Evolutionary conservation across 2,329 filamentous ascomycete species (phyloP).

Genomic region (Didymella exigua): DNA sequence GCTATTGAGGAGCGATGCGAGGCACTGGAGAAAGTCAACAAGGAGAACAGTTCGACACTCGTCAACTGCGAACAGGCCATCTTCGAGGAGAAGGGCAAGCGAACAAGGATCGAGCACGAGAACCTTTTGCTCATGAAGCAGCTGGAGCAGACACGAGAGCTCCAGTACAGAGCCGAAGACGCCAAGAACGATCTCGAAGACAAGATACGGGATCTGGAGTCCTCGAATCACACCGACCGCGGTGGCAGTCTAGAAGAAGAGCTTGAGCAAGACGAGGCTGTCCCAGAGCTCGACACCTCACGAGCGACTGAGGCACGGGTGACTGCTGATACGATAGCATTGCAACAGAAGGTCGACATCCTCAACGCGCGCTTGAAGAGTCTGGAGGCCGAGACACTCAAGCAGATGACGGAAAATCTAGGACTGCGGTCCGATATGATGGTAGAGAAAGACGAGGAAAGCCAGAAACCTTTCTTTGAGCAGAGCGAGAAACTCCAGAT

Average conservation of each 20-base stretch:
- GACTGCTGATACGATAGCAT: slow-evolving; percentile 43
- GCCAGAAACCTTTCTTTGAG: slow-evolving; percentile 47
- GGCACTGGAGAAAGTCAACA: slow-evolving; percentile 56
- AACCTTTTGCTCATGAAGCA: slow-evolving; percentile 54
- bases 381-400: slow-evolving; percentile 49
- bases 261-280: slow-evolving; percentile 41
- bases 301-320: slow-evolving; percentile 32
- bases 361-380: slow-evolving; percentile 44
- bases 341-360: slow-evolving; percentile 50
- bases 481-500: slow-evolving; percentile 48
- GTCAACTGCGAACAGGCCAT: slow-evolving; percentile 59
- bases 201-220: slow-evolving; percentile 51
- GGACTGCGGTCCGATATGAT: slow-evolving; percentile 47
- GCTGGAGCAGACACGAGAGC: slow-evolving; percentile 54
- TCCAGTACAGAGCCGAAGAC: slow-evolving; percentile 56
- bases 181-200: slow-evolving; percentile 55
- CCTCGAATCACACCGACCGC: slow-evolving; percentile 35
- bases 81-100: slow-evolving; percentile 56
- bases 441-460: slow-evolving; percentile 43
- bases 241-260: slow-evolving; percentile 50
- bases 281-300: slow-evolving; percentile 30
- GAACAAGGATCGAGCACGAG: slow-evolving; percentile 56
- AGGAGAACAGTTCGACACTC: slow-evolving; percentile 57
- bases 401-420: slow-evolving; percentile 50
- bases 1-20: slow-evolving; percentile 52